Base-by-base conservation (phyloP, 768 basidiomycete genomes). In the Lactarius akahatsu region DNA sequence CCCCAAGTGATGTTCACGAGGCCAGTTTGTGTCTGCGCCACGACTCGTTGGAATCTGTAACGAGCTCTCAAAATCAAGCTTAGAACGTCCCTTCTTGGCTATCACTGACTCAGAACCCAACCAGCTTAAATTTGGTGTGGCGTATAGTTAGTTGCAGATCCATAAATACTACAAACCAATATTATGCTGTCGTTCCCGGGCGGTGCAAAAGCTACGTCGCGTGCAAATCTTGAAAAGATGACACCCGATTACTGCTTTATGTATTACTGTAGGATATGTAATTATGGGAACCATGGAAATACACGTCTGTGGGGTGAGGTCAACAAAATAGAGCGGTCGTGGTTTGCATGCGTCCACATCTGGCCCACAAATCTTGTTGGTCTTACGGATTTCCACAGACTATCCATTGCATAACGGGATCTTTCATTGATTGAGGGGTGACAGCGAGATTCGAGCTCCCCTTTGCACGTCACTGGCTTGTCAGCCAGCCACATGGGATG, bases 21-120 rank as follows among this genome's bases (percentile, higher is more conserved):
- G 57, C 58, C 55, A 13, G 62, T 36, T 59, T 63, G 52, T 66
- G 65, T 52, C 30, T 62, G 61, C 61, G 23, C 23, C 65, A 66
- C 10, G 61, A 62, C 23, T 58, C 57, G 18, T 43, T 62, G 38
- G 65, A 62, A 13, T 58, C 65, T 20, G 45, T 57, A 9, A 43
- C 47, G 40, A 43, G 47, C 32, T 58, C 60, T 50, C 57, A 57
- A 43, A 36, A 4, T 56, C 10, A 20, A 56, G 28, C 54, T 56
- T 55, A 32, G 26, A 18, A 32, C 30, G 20, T 56, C 55, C 8
- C 26, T 26, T 52, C 23, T 52, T 52, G 50, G 26, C 50, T 52
- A 52, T 28, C 26, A 13, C 50, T 7, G 50, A 13, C 36, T 38
- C 36, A 11, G 36, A 52, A 26, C 15, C 13, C 26, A 11, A 20